phyloP scores from a whole-genome alignment of 1,284 basidiomycete genomes.

The Moesziomyces aphidis region DNA sequence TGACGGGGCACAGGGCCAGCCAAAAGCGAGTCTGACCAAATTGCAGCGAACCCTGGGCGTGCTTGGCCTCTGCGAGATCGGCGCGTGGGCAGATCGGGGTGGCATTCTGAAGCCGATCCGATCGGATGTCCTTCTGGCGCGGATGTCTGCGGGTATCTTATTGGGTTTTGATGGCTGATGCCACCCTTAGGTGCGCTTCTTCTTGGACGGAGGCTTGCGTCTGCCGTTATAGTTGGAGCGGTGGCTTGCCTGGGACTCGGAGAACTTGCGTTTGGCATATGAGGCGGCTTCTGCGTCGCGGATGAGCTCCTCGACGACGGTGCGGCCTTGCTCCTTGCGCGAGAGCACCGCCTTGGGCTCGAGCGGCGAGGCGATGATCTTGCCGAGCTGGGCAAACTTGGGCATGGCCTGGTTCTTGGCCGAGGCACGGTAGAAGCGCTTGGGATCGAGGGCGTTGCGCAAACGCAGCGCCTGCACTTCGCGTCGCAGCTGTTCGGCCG shows the following conservation, averaged over 20 bases:
- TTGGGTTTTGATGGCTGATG: not conserved
- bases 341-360: constrained; percentile 79
- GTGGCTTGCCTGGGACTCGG: constrained; percentile 71
- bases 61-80: not conserved
- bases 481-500: constrained; percentile 76
- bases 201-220: constrained; percentile 39
- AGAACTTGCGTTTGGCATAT: constrained; percentile 94
- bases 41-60: too few relatives aligned
- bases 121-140: not conserved
- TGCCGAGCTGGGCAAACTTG: constrained; percentile 87
- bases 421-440: constrained; percentile 90
- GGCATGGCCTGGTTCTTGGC: constrained; percentile 76
- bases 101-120: constrained; percentile 1
- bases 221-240: constrained; percentile 39
- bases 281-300: constrained; percentile 85
- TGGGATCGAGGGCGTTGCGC: constrained; percentile 92
- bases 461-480: constrained; percentile 93
- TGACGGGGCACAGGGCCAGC: not conserved
- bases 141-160: not conserved
- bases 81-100: not conserved
- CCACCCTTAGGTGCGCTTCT: constrained; percentile 20
- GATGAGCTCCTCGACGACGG: constrained; percentile 88
- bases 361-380: constrained; percentile 83
- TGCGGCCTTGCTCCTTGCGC: constrained; percentile 78
- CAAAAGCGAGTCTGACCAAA: too few relatives aligned